These are phyloP conservation scores for Fonsecaea multimorphosa DNA, from an alignment of 2,329 filamentous ascomycete species.

Conservation along the genomic window DNA sequence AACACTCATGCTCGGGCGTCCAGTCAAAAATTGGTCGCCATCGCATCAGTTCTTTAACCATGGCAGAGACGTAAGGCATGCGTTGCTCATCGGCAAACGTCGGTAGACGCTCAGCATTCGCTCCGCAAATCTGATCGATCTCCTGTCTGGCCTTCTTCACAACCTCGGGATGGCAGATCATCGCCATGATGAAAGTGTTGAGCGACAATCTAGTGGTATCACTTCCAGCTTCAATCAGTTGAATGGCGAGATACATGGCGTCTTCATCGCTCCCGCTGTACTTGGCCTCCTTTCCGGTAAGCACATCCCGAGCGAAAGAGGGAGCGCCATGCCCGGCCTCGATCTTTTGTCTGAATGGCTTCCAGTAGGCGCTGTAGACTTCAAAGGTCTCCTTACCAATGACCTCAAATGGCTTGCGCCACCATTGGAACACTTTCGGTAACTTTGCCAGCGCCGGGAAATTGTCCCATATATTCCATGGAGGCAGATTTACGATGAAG, in stretches of 20 bases:
- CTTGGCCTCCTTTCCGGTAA: slow-evolving; percentile 42
- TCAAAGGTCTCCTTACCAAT: too few species aligned
- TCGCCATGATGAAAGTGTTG: slow-evolving; percentile 45
- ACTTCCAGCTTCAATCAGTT: slow-evolving; percentile 52
- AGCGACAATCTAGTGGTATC: slow-evolving; percentile 53
- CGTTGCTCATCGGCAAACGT: slow-evolving; percentile 38
- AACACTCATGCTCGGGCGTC: slow-evolving; percentile 41
- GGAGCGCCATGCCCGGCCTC: slow-evolving; percentile 43
- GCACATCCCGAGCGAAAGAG: slow-evolving; percentile 47
- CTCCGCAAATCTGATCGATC: slow-evolving; percentile 34
- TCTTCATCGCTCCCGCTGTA: slow-evolving; percentile 47
- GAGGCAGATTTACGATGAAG: too few species aligned
- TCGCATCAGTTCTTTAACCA: slow-evolving; percentile 43
- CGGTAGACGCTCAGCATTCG: slow-evolving; percentile 36
- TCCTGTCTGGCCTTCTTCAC: slow-evolving; percentile 39
- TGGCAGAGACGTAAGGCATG: slow-evolving; percentile 41
- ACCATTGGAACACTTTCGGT: too few species aligned
- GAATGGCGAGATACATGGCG: slow-evolving; percentile 50
- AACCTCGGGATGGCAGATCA: slow-evolving; percentile 39
- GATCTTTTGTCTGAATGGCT: slow-evolving; percentile 40
- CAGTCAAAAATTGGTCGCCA: slow-evolving; percentile 43
- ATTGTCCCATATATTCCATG: too few species aligned
- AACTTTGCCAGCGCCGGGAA: too few species aligned
- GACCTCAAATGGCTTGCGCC: too few species aligned
- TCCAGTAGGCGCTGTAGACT: too few species aligned